Percentiles rank a stretch among this genome's conserved stretches.
Conservation (phyloP, 1,139 yeast genomes). For the Hansenula sp. region DNA sequence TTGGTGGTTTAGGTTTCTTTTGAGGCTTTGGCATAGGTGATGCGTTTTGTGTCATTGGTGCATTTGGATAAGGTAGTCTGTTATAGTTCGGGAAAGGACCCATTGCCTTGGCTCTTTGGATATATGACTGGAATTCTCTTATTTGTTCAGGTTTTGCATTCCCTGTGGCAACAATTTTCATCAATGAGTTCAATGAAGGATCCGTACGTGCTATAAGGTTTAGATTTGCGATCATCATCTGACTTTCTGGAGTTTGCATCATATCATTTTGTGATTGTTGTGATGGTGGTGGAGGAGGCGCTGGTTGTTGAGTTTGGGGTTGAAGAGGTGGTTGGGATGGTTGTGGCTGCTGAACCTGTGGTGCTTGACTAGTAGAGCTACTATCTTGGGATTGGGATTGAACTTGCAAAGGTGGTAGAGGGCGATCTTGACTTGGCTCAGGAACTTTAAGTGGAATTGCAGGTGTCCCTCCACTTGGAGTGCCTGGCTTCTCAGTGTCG, state of each 20-base stretch:
- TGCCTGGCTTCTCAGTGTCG: background rate
- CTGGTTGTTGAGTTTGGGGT: conserved; percentile 7
- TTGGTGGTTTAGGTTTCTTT: conserved; percentile 24
- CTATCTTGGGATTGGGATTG: conserved; percentile 6
- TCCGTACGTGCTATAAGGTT: conserved; percentile 79
- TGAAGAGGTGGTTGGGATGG: conserved; percentile 4
- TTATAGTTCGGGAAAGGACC: conserved; percentile 46
- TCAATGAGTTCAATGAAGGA: conserved; percentile 57
- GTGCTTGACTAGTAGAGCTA: conserved; percentile 1
- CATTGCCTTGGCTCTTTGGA: conserved; percentile 71
- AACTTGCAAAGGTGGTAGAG: conserved; percentile 16
- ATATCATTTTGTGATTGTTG: conserved; percentile 28
- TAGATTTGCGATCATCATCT: conserved; percentile 76
- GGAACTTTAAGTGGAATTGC: background rate
- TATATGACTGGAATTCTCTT: conserved; percentile 72
- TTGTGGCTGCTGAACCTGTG: conserved; percentile 6
- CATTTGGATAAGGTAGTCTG: conserved; percentile 20
- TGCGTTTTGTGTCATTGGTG: conserved; percentile 7
- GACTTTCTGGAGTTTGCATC: conserved; percentile 60
- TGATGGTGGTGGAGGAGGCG: conserved; percentile 15
- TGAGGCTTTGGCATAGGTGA: conserved; percentile 21
- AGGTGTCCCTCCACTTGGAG: background rate
- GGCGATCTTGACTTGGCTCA: conserved; percentile 5
- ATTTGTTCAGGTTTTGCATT: conserved; percentile 69
- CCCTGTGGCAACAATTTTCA: conserved; percentile 84